phyloP scores from a whole-genome alignment of 495 filamentous ascomycete genomes.

The Podospora bellae-mahoneyi region DNA sequence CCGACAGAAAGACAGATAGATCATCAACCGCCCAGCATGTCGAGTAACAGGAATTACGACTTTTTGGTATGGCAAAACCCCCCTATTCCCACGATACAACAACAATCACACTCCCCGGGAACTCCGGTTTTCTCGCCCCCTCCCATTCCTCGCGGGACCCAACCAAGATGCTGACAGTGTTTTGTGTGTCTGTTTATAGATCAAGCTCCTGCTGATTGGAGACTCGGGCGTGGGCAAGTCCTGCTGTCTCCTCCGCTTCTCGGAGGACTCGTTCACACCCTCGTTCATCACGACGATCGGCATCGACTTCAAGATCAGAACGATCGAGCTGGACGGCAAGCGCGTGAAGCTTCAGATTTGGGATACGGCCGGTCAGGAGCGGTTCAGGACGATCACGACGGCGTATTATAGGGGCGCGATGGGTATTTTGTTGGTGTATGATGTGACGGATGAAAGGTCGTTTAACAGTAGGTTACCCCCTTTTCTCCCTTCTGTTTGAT shows the following conservation, averaged over 20 bases:
- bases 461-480: slow-evolving; percentile 79
- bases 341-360: slow-evolving; percentile 98
- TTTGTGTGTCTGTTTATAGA: slow-evolving; percentile 50
- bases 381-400: slow-evolving; percentile 97
- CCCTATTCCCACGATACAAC: slow-evolving; percentile 9
- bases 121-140: slow-evolving; percentile 1
- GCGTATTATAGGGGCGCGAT: slow-evolving; percentile 98
- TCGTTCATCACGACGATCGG: slow-evolving; percentile 99
- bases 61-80: slow-evolving; percentile 67
- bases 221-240: slow-evolving; percentile 98
- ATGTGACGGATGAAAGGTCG: slow-evolving; percentile 94
- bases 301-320: slow-evolving; percentile 99
- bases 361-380: slow-evolving; percentile 97
- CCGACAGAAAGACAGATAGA: neutral
- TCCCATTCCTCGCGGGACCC: neutral
- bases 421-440: slow-evolving; percentile 97
- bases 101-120: neutral
- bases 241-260: slow-evolving; percentile 96
- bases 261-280: slow-evolving; percentile 97
- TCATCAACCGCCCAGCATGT: slow-evolving; percentile 58
- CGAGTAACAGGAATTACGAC: slow-evolving; percentile 95
- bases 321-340: slow-evolving; percentile 97
- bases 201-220: slow-evolving; percentile 97
- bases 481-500: neutral
- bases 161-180: neutral